phyloP scores from a whole-genome alignment of 176 grass and related monocot species.

The Melocanna baccifera region DNA sequence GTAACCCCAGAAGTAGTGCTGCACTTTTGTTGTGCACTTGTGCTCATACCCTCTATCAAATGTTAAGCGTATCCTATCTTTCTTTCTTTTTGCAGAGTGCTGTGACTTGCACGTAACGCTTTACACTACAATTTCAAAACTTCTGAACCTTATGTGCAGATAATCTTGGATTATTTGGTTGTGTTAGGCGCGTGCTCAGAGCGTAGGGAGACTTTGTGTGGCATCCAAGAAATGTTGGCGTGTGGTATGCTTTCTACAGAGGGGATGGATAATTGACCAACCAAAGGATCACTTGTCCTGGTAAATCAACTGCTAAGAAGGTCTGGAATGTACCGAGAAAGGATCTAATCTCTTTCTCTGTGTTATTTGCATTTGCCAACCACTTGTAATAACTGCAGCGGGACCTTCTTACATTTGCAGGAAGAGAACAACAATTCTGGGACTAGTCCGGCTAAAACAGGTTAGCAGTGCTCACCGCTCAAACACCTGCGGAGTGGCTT shows the following conservation, averaged over 20 bases:
- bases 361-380: not conserved
- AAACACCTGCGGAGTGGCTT: too few species aligned
- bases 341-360: not conserved
- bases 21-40: not conserved
- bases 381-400: not conserved
- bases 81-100: not conserved
- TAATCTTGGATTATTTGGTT: conserved; percentile 3
- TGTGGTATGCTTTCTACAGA: not conserved
- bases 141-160: not conserved
- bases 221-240: not conserved
- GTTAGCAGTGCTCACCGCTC: not conserved
- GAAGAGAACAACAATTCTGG: not conserved
- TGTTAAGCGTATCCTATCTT: not conserved
- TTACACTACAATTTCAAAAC: not conserved
- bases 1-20: not conserved
- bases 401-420: not conserved
- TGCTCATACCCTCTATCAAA: not conserved
- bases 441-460: not conserved
- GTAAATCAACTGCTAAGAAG: conserved; percentile 14
- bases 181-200: not conserved
- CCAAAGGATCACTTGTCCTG: not conserved
- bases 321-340: not conserved
- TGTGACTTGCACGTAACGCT: conserved; percentile 18
- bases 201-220: not conserved
- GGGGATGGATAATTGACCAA: not conserved